Evolutionary conservation across 2,329 filamentous ascomycete species (phyloP), one percentile per base, ranked within the genome.

Genomic region (Botrytis pseudocinerea): DNA sequence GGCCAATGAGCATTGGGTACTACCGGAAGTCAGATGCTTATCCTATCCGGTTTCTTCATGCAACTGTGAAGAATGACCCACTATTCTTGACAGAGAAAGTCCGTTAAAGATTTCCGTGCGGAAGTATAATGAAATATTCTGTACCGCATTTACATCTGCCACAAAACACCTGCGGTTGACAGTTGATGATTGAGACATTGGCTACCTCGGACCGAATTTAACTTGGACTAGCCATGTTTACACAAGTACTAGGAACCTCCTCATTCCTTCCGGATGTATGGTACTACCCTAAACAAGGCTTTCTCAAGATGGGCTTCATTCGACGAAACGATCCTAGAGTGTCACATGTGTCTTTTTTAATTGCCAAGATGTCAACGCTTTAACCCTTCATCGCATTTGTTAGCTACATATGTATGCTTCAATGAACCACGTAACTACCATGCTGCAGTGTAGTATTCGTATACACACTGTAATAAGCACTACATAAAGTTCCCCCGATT

Each of bases 401-500:
- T 42, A 68, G 35, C 25, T 57, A 32, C 35, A 59, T 42, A 57
- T 42, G n/a, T 44, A 60, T 69, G 9, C 54, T 69, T 51, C 51
- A 57, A 59, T 54, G n/a, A 65, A 32, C 51, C 63, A 72, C 70
- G 70, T 51, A 69, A 69, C 28, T 61, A 40, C 70, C 70, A 72
- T 72, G 70, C 51, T 66, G 70, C 57, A 72, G 51, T 57, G 70
- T 72, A 38, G 63, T 51, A 72, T 72, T 72, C 48, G n/a, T 69
- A 57, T 62, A 42, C 60, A n/a, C n/a, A 44, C 32, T 28, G 32
- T 16, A 32, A 64, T 71, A 71, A 71, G 70, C 70, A 71, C 62
- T 44, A 54, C 38, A 57, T 59, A 44, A 54, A 71, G 35, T 66
- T 66, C 38, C 16, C 38, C 70, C 61, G 61, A 57, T 9, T 59